Evolutionary conservation across 768 basidiomycete species (phyloP).

Genomic region (Leccinum incarnatum): DNA sequence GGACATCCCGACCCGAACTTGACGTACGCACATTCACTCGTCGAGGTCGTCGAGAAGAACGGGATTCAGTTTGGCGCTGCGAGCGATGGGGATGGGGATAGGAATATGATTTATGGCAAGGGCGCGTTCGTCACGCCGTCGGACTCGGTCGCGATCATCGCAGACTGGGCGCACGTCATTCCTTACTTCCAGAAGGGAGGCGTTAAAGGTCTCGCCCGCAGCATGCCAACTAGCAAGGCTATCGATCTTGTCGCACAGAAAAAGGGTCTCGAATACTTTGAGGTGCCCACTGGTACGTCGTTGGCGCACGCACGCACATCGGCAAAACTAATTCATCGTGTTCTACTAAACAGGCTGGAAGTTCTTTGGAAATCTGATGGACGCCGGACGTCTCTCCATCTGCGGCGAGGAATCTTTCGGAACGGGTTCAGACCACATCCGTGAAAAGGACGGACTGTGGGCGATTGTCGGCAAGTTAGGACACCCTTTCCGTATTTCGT

Average conservation of each 20-base stretch:
- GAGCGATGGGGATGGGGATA: slow-evolving; percentile 94
- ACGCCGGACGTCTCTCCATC: slow-evolving; percentile 94
- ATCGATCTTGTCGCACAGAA: slow-evolving; percentile 95
- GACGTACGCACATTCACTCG: slow-evolving; percentile 93
- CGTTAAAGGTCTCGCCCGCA: slow-evolving; percentile 92
- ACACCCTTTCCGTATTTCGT: slow-evolving; percentile 3
- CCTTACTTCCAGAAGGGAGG: slow-evolving; percentile 89
- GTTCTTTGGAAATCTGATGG: slow-evolving; percentile 99
- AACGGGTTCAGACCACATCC: slow-evolving; percentile 99
- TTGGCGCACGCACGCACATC: background rate
- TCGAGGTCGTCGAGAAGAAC: slow-evolving; percentile 85
- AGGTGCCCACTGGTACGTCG: slow-evolving; percentile 87
- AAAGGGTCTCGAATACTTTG: slow-evolving; percentile 89
- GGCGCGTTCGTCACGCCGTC: slow-evolving; percentile 97
- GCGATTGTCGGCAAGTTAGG: slow-evolving; percentile 78
- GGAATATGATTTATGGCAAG: slow-evolving; percentile 99
- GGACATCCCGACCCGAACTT: slow-evolving; percentile 98
- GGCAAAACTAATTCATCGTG: background rate
- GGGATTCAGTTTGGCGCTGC: slow-evolving; percentile 93
- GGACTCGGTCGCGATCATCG: slow-evolving; percentile 98
- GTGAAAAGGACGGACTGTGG: slow-evolving; percentile 99
- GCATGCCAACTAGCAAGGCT: slow-evolving; percentile 97
- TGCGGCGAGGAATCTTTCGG: slow-evolving; percentile 99
- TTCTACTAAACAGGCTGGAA: slow-evolving; percentile 75
- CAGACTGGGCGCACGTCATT: slow-evolving; percentile 90